phyloP scores from a whole-genome alignment of 306 rosid species.

The Ormosia semicastrata region DNA sequence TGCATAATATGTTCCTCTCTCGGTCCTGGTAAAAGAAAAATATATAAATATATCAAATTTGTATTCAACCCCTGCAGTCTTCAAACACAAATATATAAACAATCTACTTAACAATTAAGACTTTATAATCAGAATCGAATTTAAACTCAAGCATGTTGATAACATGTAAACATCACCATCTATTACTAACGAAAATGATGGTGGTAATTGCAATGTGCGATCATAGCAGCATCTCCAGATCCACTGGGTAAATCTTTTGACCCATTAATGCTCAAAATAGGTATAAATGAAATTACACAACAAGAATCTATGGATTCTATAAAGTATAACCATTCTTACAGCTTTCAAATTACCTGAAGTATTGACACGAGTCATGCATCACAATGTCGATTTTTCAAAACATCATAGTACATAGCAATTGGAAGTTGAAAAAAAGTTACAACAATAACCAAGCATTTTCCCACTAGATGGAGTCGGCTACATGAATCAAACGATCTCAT shows the following conservation, averaged over 20 bases:
- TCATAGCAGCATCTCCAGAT: constrained; percentile 14
- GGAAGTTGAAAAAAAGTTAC: background rate
- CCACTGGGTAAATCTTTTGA: constrained; percentile 7
- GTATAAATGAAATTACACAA: constrained; percentile 13
- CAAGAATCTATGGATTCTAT: background rate
- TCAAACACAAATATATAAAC: background rate
- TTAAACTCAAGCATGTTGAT: background rate
- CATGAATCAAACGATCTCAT: no score
- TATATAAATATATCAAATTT: background rate
- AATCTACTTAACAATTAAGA: background rate
- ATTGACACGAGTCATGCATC: background rate
- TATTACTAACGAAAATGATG: background rate
- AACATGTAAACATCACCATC: constrained; percentile 1
- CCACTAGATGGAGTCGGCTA: no score
- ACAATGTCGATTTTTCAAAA: background rate
- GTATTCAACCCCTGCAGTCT: background rate
- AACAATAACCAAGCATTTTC: no score
- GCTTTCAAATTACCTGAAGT: background rate
- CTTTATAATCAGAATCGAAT: background rate
- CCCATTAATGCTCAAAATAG: constrained; percentile 12
- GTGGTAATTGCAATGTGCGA: background rate
- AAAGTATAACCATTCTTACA: background rate
- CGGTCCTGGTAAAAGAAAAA: constrained; percentile 52
- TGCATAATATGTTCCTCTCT: constrained; percentile 81
- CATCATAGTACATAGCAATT: background rate